A percentile compares a stretch with the other conserved stretches of the same genome.
Conservation (phyloP, 495 filamentous ascomycete species). For the Chaetomium tenue region DNA sequence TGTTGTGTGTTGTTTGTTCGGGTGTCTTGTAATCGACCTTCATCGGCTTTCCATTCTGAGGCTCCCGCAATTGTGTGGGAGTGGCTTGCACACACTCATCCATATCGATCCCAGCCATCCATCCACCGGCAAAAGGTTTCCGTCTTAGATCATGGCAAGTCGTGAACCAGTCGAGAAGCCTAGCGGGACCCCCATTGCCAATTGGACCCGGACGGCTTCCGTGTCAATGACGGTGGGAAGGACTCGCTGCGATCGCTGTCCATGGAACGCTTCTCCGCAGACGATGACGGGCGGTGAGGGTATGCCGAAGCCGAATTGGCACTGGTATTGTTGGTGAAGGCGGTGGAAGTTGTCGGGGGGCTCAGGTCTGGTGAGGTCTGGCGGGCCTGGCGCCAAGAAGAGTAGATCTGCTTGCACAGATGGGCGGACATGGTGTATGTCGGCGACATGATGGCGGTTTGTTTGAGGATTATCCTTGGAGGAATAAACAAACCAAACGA, state of each 20-base stretch:
- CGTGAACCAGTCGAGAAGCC: not conserved
- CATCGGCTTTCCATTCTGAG: too few relatives aligned
- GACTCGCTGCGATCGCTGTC: constrained; percentile 40
- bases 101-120: too few relatives aligned
- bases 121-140: too few relatives aligned
- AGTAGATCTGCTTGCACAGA: constrained; percentile 52
- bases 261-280: constrained; percentile 43
- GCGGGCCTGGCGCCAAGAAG: constrained; percentile 45
- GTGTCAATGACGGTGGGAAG: constrained; percentile 4
- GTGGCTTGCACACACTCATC: too few relatives aligned
- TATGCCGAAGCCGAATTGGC: constrained; percentile 23
- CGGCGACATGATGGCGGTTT: constrained; percentile 44
- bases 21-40: too few relatives aligned
- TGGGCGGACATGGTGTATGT: constrained; percentile 56
- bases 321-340: constrained; percentile 7
- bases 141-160: too few relatives aligned
- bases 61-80: too few relatives aligned
- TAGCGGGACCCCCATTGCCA: constrained; percentile 33
- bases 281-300: constrained; percentile 41
- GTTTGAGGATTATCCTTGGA: constrained; percentile 7
- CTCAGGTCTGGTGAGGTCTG: constrained; percentile 38
- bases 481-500: not conserved
- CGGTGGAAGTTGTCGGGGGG: constrained; percentile 29
- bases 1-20: too few relatives aligned
- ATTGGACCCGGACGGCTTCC: constrained; percentile 18